phyloP scores from a whole-genome alignment of 2,329 filamentous ascomycete species.

The Fusarium temperatum region DNA sequence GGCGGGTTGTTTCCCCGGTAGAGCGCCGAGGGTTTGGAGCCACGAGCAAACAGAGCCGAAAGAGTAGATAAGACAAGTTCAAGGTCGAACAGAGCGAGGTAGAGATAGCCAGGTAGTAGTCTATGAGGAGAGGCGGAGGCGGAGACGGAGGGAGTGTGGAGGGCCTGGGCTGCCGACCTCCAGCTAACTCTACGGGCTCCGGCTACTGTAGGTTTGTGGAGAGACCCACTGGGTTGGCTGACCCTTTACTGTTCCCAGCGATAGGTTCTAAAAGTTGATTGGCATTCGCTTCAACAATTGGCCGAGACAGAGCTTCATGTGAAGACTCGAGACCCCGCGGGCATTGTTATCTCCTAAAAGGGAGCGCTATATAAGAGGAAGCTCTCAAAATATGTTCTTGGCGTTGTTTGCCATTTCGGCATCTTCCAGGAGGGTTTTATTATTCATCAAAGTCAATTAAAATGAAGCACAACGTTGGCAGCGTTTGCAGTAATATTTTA shows the following conservation, averaged over 20 bases:
- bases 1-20: not conserved
- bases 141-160: constrained; percentile 30
- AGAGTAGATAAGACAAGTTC: not conserved
- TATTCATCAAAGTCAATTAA: not conserved
- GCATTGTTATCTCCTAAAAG: constrained; percentile 3
- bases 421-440: not conserved
- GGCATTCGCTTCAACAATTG: constrained; percentile 24
- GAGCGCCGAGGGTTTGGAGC: constrained; percentile 19
- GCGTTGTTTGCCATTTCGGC: constrained; percentile 5
- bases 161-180: not conserved
- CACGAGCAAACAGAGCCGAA: constrained; percentile 26
- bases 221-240: constrained; percentile 29
- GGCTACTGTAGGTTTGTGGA: constrained; percentile 32
- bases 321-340: constrained; percentile 20
- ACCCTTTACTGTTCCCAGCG: not conserved
- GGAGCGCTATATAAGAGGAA: constrained; percentile 1
- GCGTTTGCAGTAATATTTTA: not conserved
- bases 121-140: constrained; percentile 24
- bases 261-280: constrained; percentile 20
- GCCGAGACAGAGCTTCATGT: constrained; percentile 28
- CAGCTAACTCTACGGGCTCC: not conserved
- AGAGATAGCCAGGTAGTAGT: constrained; percentile 15
- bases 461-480: not conserved
- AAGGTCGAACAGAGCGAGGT: not conserved
- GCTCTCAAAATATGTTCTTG: not conserved